A percentile compares a stretch with the other conserved stretches of the same genome.
phyloP scores from a whole-genome alignment of 129 eudicot species.

The Chrysanthemum lavandulifolium region DNA sequence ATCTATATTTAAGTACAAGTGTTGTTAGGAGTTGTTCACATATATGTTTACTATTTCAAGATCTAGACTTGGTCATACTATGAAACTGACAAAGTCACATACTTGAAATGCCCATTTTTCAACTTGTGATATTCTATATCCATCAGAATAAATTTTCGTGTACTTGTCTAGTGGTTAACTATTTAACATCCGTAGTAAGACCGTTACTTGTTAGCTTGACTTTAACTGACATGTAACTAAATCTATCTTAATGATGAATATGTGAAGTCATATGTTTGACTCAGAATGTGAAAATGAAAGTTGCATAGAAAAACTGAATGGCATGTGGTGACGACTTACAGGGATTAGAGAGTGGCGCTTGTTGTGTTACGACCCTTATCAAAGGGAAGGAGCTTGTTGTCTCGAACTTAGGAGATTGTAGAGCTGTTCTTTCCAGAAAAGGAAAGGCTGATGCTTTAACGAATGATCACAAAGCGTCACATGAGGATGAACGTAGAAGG shows the following conservation, averaged over 20 bases:
- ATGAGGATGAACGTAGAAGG: constrained; percentile 76
- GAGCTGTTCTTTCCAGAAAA: constrained; percentile 78
- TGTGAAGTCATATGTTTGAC: constrained; percentile 9
- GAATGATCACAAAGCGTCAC: constrained; percentile 71
- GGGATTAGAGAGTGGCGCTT: constrained; percentile 86
- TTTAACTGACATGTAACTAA: neutral
- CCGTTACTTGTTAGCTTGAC: too few relatives aligned
- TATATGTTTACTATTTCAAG: constrained; percentile 35
- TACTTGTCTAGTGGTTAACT: constrained; percentile 10
- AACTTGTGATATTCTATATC: neutral
- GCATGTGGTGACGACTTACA: constrained; percentile 28
- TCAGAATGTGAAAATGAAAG: constrained; percentile 2
- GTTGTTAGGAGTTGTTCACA: constrained; percentile 30
- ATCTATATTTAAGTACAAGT: constrained; percentile 10
- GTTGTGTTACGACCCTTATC: constrained; percentile 84
- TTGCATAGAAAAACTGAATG: constrained; percentile 10
- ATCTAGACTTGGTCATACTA: constrained; percentile 35
- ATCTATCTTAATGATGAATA: neutral
- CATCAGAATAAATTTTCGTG: neutral
- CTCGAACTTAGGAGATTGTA: constrained; percentile 89
- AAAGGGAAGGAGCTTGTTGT: constrained; percentile 64
- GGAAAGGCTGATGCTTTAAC: constrained; percentile 81
- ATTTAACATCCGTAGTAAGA: too few relatives aligned
- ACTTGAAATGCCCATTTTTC: constrained; percentile 13
- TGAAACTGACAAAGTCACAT: constrained; percentile 23